Evolutionary conservation across 371 early-diverging fungal genomes (phyloP).

Genomic region (Polyrhizophydium stewartii): DNA sequence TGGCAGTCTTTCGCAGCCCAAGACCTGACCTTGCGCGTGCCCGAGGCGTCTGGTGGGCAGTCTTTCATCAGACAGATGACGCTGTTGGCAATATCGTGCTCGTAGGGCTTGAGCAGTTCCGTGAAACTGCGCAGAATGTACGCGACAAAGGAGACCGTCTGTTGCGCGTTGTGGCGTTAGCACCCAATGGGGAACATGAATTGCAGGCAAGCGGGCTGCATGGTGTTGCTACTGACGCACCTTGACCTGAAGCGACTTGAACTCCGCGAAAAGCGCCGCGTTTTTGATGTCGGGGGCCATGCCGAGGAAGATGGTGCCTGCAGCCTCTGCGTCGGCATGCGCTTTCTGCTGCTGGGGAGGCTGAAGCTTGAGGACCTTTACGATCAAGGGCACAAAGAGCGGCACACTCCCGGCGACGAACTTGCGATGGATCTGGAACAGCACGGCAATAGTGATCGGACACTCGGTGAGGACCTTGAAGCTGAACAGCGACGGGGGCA

Average conservation of each 20-base stretch:
- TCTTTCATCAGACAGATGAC: slow-evolving; percentile 82
- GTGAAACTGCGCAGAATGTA: slow-evolving; percentile 82
- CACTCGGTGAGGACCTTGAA: slow-evolving; percentile 97
- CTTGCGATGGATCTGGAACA: slow-evolving; percentile 82
- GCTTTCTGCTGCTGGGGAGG: slow-evolving; percentile 73
- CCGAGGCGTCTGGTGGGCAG: slow-evolving; percentile 91
- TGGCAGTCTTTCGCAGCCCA: background rate
- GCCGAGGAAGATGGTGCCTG: slow-evolving; percentile 73
- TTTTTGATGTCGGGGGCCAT: slow-evolving; percentile 75
- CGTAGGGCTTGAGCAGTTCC: slow-evolving; percentile 62
- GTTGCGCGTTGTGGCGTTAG: background rate
- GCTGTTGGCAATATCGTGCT: slow-evolving; percentile 80
- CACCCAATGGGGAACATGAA: background rate
- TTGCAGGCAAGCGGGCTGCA: background rate
- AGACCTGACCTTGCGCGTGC: slow-evolving; percentile 74
- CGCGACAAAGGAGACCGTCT: slow-evolving; percentile 95
- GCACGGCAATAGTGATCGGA: slow-evolving; percentile 94
- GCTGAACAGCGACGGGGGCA: slow-evolving; percentile 61
- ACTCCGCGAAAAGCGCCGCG: slow-evolving; percentile 69
- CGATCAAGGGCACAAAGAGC: slow-evolving; percentile 83
- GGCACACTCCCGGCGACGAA: slow-evolving; percentile 75
- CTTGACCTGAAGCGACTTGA: slow-evolving; percentile 87
- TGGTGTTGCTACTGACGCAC: slow-evolving; percentile 36
- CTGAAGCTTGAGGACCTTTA: slow-evolving; percentile 71
- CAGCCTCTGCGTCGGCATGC: slow-evolving; percentile 59